Evolutionary conservation across 768 basidiomycete species (phyloP), one percentile per base, ranked within the genome.

Genomic region (Trametes punicea): DNA sequence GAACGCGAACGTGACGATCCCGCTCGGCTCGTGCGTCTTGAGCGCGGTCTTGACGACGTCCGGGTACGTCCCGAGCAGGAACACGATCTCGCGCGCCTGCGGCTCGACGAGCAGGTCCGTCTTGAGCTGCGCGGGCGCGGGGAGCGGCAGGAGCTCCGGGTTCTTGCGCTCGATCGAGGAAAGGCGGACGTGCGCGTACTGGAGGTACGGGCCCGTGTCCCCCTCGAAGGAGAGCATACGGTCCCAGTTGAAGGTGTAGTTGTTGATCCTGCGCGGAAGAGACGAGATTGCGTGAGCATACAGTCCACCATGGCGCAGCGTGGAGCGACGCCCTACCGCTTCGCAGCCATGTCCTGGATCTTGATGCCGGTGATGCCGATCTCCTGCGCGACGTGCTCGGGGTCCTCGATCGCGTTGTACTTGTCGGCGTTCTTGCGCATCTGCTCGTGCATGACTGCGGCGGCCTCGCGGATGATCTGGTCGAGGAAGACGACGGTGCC

Each of bases 281-380:
- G n/a, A 16, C 34, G 34, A 36, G 2, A 9, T 5, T 9, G 15
- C 15, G 34, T 29, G 11, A 51, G 45, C 26, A 38, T 20, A 29
- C 25, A 9, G 25, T n/a, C n/a, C n/a, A 18, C 8, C 33, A 41
- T 16, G 13, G 8, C 11, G 18, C 7, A 15, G 4, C 25, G 23
- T 2, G 21, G 52, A 51, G 41, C 34, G 10, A 34, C 13, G 27
- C 52, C 82, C 41, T 61, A 93, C 93, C 93, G 78, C 70, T 93
- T 96, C 13, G 92, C 93, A 39, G 88, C 81, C 93, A 96, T 94
- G 68, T 97, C 94, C 72, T 99, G 97, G 57, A 99, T 94, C 77
- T 98, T 98, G 62, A 99, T 88, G 2, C 93, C 93, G 0, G 93
- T 89, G 65, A 97, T 93, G 18, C 95, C 97, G 45, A 98, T 85